Base-by-base conservation (phyloP, 2,329 filamentous ascomycete genomes). In the Apiospora kogelbergensis region DNA sequence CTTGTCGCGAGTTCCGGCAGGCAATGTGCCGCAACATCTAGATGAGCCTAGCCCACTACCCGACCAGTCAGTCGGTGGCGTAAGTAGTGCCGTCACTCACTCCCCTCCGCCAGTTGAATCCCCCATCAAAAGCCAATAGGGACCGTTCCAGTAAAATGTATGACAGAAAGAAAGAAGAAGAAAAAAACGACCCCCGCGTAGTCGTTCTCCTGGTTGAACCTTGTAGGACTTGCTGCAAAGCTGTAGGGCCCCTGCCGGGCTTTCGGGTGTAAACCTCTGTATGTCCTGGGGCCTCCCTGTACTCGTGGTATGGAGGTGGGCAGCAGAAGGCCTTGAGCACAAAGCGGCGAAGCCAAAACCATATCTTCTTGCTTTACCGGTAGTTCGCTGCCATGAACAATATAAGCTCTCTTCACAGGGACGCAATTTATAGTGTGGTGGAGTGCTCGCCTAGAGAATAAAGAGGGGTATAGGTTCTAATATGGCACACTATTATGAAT, bases 381-480 rank as follows among this genome's bases (percentile, higher is more conserved):
- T 17, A 20, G 13, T 15, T 30, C 3, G 6, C 6, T 53, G 24
- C 13, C 15, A 9, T 7, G 15, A 30, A 24, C 48, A 4, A 3
- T 6, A 6, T 13, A 4, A 13, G 22, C 22, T 20, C 15, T 30
- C 48, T 20, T 30, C 24, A 20, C n/a, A 53, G 6, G 24, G 24
- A 11, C 24, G 13, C 13, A 53, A 5, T 26, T 13, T 13, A 30
- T 6, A 53, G 48, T 2, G 6, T 17, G 20, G 15, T 53, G 20
- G 17, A 53, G 13, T 24, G 7, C 30, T 17, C 9, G 6, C 33
- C 33, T 9, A 60, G 30, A 9, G 37, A 37, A 37, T 9, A 60
- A 10, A 37, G n/a, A 60, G 53, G 53, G 53, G 53, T 60, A 60
- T 60, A 60, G n/a, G 10, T 60, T 60, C 53, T 60, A 60, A 60